phyloP scores from a whole-genome alignment of 2,329 filamentous ascomycete species.

The Lachnellula occidentalis region DNA sequence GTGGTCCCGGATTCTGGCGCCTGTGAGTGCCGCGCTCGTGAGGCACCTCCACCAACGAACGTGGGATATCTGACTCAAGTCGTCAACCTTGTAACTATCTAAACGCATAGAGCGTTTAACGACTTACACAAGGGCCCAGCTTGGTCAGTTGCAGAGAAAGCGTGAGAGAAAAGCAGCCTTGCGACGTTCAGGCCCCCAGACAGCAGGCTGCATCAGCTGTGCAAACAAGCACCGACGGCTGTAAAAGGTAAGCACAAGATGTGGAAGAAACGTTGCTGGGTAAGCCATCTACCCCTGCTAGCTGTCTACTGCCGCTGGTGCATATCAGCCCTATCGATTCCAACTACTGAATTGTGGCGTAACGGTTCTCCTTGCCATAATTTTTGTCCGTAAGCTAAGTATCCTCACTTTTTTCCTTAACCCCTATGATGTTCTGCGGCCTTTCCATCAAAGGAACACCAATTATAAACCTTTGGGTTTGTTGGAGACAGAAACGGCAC shows the following conservation, averaged over 20 bases:
- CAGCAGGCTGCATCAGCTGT: not conserved
- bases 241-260: not conserved
- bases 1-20: slow-evolving; percentile 15
- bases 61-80: not conserved
- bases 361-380: no score
- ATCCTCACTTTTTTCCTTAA: no score
- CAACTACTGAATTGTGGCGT: no score
- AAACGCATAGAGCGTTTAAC: not conserved
- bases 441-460: no score
- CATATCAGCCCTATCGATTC: not conserved
- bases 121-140: not conserved
- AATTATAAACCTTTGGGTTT: no score
- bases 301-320: not conserved
- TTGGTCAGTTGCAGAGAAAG: not conserved
- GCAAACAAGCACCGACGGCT: not conserved
- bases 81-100: not conserved
- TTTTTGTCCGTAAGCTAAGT: no score
- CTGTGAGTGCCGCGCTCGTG: not conserved
- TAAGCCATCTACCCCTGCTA: no score
- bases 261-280: not conserved
- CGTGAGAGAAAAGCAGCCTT: not conserved
- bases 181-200: not conserved
- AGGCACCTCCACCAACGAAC: not conserved
- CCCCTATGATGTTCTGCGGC: no score
- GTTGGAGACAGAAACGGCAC: no score